Base-by-base conservation (phyloP, 106 monocot species). In the Dioscorea alata region DNA sequence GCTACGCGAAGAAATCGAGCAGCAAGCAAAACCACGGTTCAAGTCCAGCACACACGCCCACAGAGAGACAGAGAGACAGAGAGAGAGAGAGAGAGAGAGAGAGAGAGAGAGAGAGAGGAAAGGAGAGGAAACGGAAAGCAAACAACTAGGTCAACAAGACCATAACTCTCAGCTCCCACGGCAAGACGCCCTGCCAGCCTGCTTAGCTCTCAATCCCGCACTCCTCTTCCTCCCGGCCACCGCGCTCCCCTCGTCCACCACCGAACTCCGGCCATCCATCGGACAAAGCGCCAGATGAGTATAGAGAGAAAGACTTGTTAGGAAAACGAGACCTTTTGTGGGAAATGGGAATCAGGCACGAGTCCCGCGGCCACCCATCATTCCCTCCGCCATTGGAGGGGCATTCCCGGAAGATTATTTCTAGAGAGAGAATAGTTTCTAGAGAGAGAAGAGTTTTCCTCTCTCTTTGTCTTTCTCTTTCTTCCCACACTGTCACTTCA, bases 141-240 rank as follows among this genome's bases (percentile, higher is more conserved):
- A 15, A 8, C 13, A 16, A 5, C 9, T 19, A 19, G 18, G 13
- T 54, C 54, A 54, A 54, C 13, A 19, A 54, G 42, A 5, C 42
- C 5, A 42, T 6, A 42, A 42, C 9, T 19, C 19, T 19, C 19
- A 85, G 65, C 81, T 81, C 12, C 78, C 78, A 56, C 85, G 77
- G 85, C 81, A 85, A 23, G 71, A 81, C 33, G 49, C 85, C 20
- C 81, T 70, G 1, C 85, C 85, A 6, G 85, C 85, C 53, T 85
- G 85, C 81, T 78, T 75, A 54, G 77, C 59, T 21, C 85, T 53
- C 52, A 85, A 57, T 23, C 81, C 81, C 14, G 70, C 75, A 50
- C 78, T 77, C 57, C 75, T 48, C 74, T 74, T 77, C 76, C 65
- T 80, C 66, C 66, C 57, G 66, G 67, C 66, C 57, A 49, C 72